Evolutionary conservation across 495 filamentous ascomycete species (phyloP), one percentile per base, ranked within the genome.

Genomic region (Hypoxylon subgilvum): DNA sequence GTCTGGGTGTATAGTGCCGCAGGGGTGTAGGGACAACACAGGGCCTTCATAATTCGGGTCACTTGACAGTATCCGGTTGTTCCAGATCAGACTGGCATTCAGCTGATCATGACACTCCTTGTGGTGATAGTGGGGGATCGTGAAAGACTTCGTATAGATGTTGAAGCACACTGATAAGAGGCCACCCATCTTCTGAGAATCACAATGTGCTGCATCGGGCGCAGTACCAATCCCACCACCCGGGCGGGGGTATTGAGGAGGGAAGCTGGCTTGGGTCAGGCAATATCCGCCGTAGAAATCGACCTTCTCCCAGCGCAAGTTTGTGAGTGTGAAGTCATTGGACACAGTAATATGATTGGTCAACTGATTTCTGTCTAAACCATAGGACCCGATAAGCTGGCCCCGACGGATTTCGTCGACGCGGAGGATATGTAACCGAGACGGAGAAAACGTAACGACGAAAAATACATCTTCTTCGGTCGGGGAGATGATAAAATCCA

Each of bases 401-500:
- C 64, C 61, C 9, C 68, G 21, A n/a, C 54, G 54, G 22, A 67
- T 60, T 56, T 69, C 64, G 17, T 62, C n/a, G 7, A 69, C 61
- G 9, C 42, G 48, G 3, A 69, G 52, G 6, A 48, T 42, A 27
- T 55, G 47, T 16, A 23, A 10, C 21, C 62, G 57, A 16, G 57
- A 31, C 0, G 59, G 46, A n/a, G 42, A 54, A 19, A 67, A 52
- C 0, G 65, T 65, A 30, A 62, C 52, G 23, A 65, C 46, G 36
- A 67, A 69, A 13, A 69, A 67, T 17, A 58, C 45, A 44, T 55
- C 51, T 22, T 61, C 54, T 32, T 53, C 49, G 0, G 61, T 55
- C 5, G 67, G 67, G 2, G 64, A 68, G 16, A 69, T 52, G 9
- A 69, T 69, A 14, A 69, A 69, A 40, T 69, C 67, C 12, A 69